Evolutionary conservation across 2,329 filamentous ascomycete genomes (phyloP), one percentile per base, ranked within the genome.

Genomic region (Neopestalotiopsis rosae): DNA sequence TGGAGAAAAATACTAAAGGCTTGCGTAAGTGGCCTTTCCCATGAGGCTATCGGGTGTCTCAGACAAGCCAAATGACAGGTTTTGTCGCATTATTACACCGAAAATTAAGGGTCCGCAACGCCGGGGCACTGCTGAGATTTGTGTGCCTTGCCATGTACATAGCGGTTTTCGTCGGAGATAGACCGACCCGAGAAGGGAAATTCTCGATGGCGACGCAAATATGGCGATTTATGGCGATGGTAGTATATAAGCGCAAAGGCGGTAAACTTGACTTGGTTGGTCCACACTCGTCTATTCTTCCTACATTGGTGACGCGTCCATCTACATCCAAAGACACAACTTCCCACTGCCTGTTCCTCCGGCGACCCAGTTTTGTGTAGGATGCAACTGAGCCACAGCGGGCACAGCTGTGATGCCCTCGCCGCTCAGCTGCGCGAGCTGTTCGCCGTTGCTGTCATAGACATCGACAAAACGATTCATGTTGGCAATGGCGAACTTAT

Each of bases 391-490:
- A 0, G 94, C 93, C 0, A 97, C 96, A 0, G 96, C 94, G 2
- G 96, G 96, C 4, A 99, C 96, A 6, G 96, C 96, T 0, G 94
- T 97, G 74, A 99, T 97, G 0, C 92, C 93, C 0, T 97, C 94
- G 0, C 94, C 94, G 1, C 91, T 94, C 0, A 97, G 81, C 79
- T 98, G 95, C 0, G 93, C 95, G 4, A 99, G 82, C 79, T 98
- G 95, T 75, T 94, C 91, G 0, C 96, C 96, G 63, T 92, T 88
- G 0, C 90, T 87, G 0, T 92, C 92, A 78, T 92, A 99, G 0
- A 99, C 88, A 76, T 99, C 96, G 1, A 98, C 94, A 74, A 98
- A 98, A 1, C 96, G 90, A 77, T 97, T 97, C 96, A 98, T 98
- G 74, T 98, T 99, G 1, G 94, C 96, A 68, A 99, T 95, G 30